A percentile compares a stretch with the other conserved stretches of the same genome.
phyloP scores from a whole-genome alignment of 768 basidiomycete genomes.

The Suillus subaureus region DNA sequence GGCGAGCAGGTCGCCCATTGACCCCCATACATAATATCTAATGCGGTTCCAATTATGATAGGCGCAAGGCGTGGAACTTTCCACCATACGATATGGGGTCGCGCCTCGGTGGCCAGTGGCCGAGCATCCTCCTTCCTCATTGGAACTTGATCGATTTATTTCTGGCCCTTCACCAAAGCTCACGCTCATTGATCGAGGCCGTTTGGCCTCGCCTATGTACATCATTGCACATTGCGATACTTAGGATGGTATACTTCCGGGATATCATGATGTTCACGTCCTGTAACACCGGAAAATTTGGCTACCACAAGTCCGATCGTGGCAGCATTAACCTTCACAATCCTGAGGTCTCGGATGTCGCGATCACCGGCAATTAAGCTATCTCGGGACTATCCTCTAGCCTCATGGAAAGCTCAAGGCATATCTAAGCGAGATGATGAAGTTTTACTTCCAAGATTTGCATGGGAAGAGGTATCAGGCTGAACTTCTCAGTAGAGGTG shows the following conservation, averaged over 20 bases:
- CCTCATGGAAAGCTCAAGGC: conserved; percentile 35
- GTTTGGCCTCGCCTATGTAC: not conserved
- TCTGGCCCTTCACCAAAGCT: not conserved
- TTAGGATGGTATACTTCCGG: not conserved
- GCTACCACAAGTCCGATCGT: conserved; percentile 20
- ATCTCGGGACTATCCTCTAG: conserved; percentile 19
- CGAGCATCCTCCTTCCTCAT: conserved; percentile 7
- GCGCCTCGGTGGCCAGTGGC: conserved; percentile 2
- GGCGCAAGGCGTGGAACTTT: conserved; percentile 24
- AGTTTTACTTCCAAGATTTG: conserved; percentile 10
- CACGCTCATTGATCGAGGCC: not conserved
- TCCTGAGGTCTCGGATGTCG: conserved; percentile 11
- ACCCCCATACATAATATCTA: conserved; percentile 2
- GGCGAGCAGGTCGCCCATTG: not conserved
- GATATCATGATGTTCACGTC: not conserved
- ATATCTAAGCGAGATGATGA: conserved; percentile 30
- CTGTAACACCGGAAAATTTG: conserved; percentile 1
- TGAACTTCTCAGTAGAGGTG: conserved; percentile 10
- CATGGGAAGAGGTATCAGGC: conserved; percentile 9
- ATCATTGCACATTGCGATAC: not conserved
- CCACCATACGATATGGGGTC: conserved; percentile 23
- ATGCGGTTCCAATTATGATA: conserved; percentile 6
- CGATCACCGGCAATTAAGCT: conserved; percentile 25
- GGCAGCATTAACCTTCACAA: conserved; percentile 9
- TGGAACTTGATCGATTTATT: not conserved